Evolutionary conservation across 192 early-diverging fungal genomes (phyloP), one percentile per base, ranked within the genome.

Genomic region (Haplosporangium gracile): DNA sequence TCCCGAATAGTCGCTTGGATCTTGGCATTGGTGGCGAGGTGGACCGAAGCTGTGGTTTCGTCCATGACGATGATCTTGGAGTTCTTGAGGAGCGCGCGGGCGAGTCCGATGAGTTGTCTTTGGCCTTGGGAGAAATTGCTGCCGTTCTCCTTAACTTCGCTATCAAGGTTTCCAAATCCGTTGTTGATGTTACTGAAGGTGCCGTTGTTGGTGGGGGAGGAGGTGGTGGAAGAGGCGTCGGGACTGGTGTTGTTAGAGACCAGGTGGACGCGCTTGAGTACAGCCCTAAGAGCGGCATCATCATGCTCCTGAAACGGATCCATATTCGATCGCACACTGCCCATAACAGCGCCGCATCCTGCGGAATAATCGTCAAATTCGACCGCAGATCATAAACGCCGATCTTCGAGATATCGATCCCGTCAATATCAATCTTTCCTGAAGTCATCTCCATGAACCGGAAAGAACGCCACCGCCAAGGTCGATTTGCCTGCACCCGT

Each of bases 331-430:
- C 74, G 90, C 73, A 82, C 93, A 77, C 74, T 89, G 20, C 89
- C 91, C 51, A 81, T 73, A 89, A 83, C 39, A 89, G 55, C 9
- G 83, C 76, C 29, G 88, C 87, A 49, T 89, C 88, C 88, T 98
- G 96, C 36, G 97, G 96, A 75, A 98, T 96, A 34, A 98, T 94
- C 0, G 95, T 94, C 36, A 98, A 70, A 45, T 90, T 89, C 32
- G 90, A 87, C 18, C 97, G 91, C 75, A 98, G 89, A 49, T 96
- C 94, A 72, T 93, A 89, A 74, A 95, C 78, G 7, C 94, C 92
- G 39, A 97, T 82, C 24, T 78, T 76, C 0, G 88, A 76, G 71
- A 97, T 95, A 75, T 97, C 92, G 45, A 96, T 79, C 42, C 89
- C 92, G 76, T 98, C 97, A 47, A 98, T 90, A 0, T 82, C 7